A percentile compares a stretch with the other conserved stretches of the same genome.
These are phyloP conservation scores for Cystobasidium pallidum DNA, from an alignment of 1,284 basidiomycete genomes.

Conservation along the genomic window DNA sequence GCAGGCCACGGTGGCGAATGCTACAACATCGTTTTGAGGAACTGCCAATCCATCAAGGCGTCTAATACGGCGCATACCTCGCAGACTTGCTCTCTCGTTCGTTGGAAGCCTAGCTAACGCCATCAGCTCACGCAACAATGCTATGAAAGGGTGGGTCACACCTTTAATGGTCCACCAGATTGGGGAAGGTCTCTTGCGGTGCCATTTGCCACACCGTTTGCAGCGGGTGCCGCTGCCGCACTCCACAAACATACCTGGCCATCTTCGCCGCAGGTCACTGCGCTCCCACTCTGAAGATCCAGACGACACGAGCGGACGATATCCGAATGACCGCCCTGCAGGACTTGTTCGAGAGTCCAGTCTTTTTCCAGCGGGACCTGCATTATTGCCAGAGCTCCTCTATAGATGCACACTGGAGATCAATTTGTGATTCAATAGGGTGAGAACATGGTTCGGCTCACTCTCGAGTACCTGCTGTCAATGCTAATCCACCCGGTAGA, in stretches of 20 bases:
- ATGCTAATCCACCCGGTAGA: slow-evolving; percentile 23
- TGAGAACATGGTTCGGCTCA: slow-evolving; percentile 14
- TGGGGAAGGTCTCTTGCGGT: background rate
- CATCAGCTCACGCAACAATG: background rate
- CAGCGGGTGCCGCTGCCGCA: background rate
- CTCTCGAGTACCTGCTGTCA: slow-evolving; percentile 47
- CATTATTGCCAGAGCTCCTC: slow-evolving; percentile 50
- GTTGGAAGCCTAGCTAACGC: slow-evolving; percentile 10
- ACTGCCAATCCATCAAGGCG: background rate
- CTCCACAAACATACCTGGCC: slow-evolving; percentile 49
- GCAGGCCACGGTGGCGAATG: background rate
- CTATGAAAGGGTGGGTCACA: background rate
- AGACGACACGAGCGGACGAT: slow-evolving; percentile 49
- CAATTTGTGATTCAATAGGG: background rate
- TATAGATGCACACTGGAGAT: background rate
- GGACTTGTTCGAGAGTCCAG: slow-evolving; percentile 50
- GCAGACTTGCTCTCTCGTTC: slow-evolving; percentile 30
- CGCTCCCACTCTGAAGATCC: slow-evolving; percentile 44
- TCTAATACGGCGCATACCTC: slow-evolving; percentile 40
- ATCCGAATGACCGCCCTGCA: slow-evolving; percentile 48
- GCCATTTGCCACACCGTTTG: background rate
- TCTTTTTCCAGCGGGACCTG: slow-evolving; percentile 44
- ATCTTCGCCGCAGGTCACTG: slow-evolving; percentile 51
- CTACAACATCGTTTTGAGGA: background rate
- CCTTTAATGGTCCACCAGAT: slow-evolving; percentile 4